These are phyloP conservation scores for Erodium moschatum DNA, from an alignment of 441 rosid species.

Conservation along the genomic window DNA sequence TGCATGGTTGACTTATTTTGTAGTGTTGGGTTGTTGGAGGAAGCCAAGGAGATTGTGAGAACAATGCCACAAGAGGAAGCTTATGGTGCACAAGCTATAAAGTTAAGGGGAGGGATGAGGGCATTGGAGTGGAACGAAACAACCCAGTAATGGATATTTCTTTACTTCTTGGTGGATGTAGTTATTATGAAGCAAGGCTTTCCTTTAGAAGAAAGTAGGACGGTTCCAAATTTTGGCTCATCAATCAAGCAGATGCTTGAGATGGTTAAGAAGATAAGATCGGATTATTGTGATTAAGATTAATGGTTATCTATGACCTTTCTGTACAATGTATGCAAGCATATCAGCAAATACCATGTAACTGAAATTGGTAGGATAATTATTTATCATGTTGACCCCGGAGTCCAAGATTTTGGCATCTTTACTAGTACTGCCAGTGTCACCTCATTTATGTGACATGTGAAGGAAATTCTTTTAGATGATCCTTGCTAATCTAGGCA, in stretches of 20 bases:
- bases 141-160: background rate
- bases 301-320: background rate
- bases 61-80: conserved; percentile 27
- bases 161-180: background rate
- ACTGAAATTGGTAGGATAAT: background rate
- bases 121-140: background rate
- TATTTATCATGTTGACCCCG: background rate
- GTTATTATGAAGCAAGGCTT: background rate
- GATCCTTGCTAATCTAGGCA: background rate
- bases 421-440: background rate
- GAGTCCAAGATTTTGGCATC: background rate
- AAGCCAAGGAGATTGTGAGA: conserved; percentile 35
- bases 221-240: background rate
- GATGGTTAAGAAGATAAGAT: background rate
- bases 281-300: background rate
- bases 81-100: conserved; percentile 15
- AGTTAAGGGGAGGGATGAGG: background rate
- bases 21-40: conserved; percentile 32
- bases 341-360: background rate
- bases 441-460: background rate
- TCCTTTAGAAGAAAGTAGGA: background rate
- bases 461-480: background rate
- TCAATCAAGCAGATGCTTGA: background rate
- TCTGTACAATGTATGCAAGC: background rate
- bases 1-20: conserved; percentile 50